Percentiles rank a stretch among this genome's conserved stretches.
Evolutionary conservation across 2,329 filamentous ascomycete genomes (phyloP).

Genomic region (Exophiala alcalophila): DNA sequence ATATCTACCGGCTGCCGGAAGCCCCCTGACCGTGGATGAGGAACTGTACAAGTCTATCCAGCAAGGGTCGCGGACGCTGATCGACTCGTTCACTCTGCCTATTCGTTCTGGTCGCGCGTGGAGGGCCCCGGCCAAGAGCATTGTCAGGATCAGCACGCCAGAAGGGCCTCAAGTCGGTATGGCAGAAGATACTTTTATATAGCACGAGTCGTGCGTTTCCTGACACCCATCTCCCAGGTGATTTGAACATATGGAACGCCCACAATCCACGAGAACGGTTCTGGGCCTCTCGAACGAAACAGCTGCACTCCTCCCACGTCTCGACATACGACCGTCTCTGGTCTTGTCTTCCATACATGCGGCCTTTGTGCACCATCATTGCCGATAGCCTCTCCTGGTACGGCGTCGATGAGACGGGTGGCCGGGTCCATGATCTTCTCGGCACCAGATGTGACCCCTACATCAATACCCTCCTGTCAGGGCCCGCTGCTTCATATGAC

Average conservation of each 20-base stretch:
- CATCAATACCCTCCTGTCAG: constrained; percentile 69
- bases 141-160: constrained; percentile 72
- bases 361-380: constrained; percentile 67
- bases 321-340: constrained; percentile 70
- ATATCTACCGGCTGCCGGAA: constrained; percentile 29
- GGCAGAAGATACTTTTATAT: constrained; percentile 1
- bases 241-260: constrained; percentile 77
- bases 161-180: constrained; percentile 67
- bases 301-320: constrained; percentile 75
- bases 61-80: constrained; percentile 21
- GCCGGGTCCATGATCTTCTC: constrained; percentile 72
- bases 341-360: constrained; percentile 73
- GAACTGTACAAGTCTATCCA: constrained; percentile 30
- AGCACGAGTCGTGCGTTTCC: not conserved
- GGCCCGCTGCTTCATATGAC: constrained; percentile 61
- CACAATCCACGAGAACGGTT: constrained; percentile 75
- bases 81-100: constrained; percentile 59
- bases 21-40: constrained; percentile 27
- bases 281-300: constrained; percentile 75
- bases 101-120: constrained; percentile 73
- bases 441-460: constrained; percentile 84
- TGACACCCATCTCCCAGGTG: constrained; percentile 49
- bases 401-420: constrained; percentile 60
- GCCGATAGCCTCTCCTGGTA: constrained; percentile 62
- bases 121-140: constrained; percentile 64